Conservation (phyloP, 495 filamentous ascomycete species). For the Amniculicola lignicola region DNA sequence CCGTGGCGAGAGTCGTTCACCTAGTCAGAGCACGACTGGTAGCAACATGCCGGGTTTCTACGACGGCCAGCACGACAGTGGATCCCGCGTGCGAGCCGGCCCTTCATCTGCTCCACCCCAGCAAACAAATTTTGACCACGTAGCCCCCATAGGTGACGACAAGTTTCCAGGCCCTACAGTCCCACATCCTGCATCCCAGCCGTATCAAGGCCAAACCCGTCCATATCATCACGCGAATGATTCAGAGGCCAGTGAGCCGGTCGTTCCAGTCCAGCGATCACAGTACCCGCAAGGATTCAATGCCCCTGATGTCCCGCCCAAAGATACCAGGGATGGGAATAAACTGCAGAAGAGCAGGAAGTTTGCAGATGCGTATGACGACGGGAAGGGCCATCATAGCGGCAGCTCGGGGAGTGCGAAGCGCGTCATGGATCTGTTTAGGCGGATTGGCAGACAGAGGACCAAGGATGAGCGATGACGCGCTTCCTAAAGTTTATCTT, state of each 20-base stretch:
- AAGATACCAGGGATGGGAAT: slow-evolving; percentile 35
- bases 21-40: slow-evolving; percentile 42
- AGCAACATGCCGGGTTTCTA: slow-evolving; percentile 39
- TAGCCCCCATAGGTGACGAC: slow-evolving; percentile 28
- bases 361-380: slow-evolving; percentile 88
- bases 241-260: slow-evolving; percentile 27
- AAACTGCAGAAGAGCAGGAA: slow-evolving; percentile 80
- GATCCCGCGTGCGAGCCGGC: slow-evolving; percentile 9
- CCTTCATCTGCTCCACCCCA: slow-evolving; percentile 20
- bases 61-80: slow-evolving; percentile 34
- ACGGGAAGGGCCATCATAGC: slow-evolving; percentile 62
- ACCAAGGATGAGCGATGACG: slow-evolving; percentile 26
- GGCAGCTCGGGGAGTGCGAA: slow-evolving; percentile 83
- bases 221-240: slow-evolving; percentile 31
- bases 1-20: slow-evolving; percentile 36
- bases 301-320: slow-evolving; percentile 10
- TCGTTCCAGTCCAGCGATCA: slow-evolving; percentile 10
- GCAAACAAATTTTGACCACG: slow-evolving; percentile 30
- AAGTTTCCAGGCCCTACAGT: slow-evolving; percentile 28
- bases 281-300: slow-evolving; percentile 27
- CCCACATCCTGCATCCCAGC: slow-evolving; percentile 25
- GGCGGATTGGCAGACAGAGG: slow-evolving; percentile 69
- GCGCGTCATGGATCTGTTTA: slow-evolving; percentile 97
- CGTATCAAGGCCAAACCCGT: neutral
- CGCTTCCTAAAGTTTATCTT: no score